Evolutionary conservation across 805 yeast species (phyloP).

Genomic region (Metschnikowia arizonensis): DNA sequence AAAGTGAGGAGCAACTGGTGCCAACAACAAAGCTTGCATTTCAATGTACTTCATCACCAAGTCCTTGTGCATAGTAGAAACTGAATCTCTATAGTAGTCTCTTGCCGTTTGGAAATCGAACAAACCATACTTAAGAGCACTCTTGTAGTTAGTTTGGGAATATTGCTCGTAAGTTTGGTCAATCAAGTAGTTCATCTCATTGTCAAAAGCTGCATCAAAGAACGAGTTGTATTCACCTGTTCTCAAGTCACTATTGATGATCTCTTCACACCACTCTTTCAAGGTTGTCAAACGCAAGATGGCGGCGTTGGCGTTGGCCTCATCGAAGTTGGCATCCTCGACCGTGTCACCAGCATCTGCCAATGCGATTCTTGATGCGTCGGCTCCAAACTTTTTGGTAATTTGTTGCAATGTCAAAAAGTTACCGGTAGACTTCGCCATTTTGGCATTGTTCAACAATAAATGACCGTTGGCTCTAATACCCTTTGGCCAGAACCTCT

Average conservation of each 20-base stretch:
- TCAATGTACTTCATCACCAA: conserved; percentile 79
- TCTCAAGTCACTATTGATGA: conserved; percentile 49
- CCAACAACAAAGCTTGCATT: conserved; percentile 74
- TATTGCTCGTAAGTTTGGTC: conserved; percentile 71
- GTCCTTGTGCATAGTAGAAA: conserved; percentile 72
- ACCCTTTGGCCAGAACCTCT: conserved; percentile 89
- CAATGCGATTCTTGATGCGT: conserved; percentile 92
- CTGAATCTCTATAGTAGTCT: conserved; percentile 90
- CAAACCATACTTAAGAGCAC: conserved; percentile 84
- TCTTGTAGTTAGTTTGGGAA: conserved; percentile 71
- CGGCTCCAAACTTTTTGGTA: conserved; percentile 90
- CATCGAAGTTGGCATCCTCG: conserved; percentile 98
- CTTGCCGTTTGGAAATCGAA: conserved; percentile 94
- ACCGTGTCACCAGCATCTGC: conserved; percentile 98
- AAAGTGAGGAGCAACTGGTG: conserved; percentile 96
- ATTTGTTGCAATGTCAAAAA: conserved; percentile 86
- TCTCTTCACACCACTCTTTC: conserved; percentile 93
- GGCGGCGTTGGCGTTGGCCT: conserved; percentile 94
- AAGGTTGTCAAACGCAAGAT: conserved; percentile 86
- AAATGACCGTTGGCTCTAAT: conserved; percentile 94
- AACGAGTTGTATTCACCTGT: conserved; percentile 50
- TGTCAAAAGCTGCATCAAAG: conserved; percentile 86
- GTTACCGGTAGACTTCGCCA: conserved; percentile 98
- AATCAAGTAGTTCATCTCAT: conserved; percentile 83
- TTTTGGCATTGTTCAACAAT: conserved; percentile 91